Evolutionary conservation across 2,329 filamentous ascomycete genomes (phyloP), one percentile per base, ranked within the genome.

Genomic region (Diaporthe sp.): DNA sequence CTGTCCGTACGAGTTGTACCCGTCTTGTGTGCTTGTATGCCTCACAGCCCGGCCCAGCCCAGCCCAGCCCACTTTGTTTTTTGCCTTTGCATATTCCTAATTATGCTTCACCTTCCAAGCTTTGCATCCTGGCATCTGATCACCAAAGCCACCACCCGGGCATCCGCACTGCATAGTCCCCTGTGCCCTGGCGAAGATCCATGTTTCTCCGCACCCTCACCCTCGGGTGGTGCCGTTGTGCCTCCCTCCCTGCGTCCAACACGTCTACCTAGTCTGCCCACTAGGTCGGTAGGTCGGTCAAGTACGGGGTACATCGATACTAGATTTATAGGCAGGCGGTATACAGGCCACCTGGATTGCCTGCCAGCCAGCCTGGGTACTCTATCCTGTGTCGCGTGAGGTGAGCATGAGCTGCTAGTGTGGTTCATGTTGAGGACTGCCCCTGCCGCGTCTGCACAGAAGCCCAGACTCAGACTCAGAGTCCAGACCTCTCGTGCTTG

Each of bases 321-420:
- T 19, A 7, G 1, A 19, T 8, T 37, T 39, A 39, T 39, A 39
- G 10, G 37, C 8, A 58, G 4, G 17, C 6, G 51, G 51, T 25
- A 15, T 53, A 25, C 4, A 53, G 51, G 15, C 17, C 51, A 53
- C 51, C 51, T 13, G 51, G 51, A 25, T 10, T 15, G n/a, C 44
- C 19, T 4, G 19, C 10, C 37, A 39, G 37, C 37, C 37, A 39
- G 19, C 17, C 44, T 22, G 17, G 44, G 31, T 39, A 22, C 58
- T 25, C 8, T 71, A 37, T 17, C 44, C 58, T 28, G 51, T 73
- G 58, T 73, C 34, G 55, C 34, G 58, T 73, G 71, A 73, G 71
- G 51, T 46, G 60, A 53, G 58, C 46, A 46, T 62, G 44, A 55
- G 34, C 71, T 62, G 58, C 71, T 73, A 73, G 71, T 73, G 58